Conservation (phyloP, 768 basidiomycete genomes). For the Tricholoma terreum region DNA sequence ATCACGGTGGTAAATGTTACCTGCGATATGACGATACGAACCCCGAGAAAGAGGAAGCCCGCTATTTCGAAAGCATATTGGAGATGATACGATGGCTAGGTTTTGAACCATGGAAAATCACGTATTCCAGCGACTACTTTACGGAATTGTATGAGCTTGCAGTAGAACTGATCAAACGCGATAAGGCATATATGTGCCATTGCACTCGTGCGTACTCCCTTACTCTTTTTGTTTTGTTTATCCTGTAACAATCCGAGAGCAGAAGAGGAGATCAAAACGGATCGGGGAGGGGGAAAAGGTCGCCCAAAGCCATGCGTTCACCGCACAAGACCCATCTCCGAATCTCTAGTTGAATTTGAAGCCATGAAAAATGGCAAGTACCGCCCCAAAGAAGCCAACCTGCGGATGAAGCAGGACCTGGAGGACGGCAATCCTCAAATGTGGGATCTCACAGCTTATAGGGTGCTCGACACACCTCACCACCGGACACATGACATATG, state of each 20-base stretch:
- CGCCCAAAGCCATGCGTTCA: slow-evolving; percentile 84
- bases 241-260: slow-evolving; percentile 7
- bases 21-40: slow-evolving; percentile 98
- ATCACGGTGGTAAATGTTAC: slow-evolving; percentile 90
- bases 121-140: slow-evolving; percentile 98
- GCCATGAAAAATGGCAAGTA: slow-evolving; percentile 91
- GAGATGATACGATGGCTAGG: slow-evolving; percentile 97
- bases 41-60: slow-evolving; percentile 94
- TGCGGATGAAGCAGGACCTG: slow-evolving; percentile 97
- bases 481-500: slow-evolving; percentile 92
- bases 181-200: slow-evolving; percentile 94
- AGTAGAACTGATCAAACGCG: slow-evolving; percentile 81
- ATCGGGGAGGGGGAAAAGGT: slow-evolving; percentile 83
- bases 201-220: slow-evolving; percentile 73
- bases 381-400: slow-evolving; percentile 84
- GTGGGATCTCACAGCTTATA: slow-evolving; percentile 99
- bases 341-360: slow-evolving; percentile 86
- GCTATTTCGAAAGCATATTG: slow-evolving; percentile 94
- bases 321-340: slow-evolving; percentile 78
- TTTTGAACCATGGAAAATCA: slow-evolving; percentile 98
- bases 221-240: background rate
- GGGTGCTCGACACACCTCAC: slow-evolving; percentile 86
- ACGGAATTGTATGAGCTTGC: slow-evolving; percentile 82
- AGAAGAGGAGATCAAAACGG: slow-evolving; percentile 92
- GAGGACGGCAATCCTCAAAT: slow-evolving; percentile 94